These are phyloP conservation scores for Glebionis coronaria DNA, from an alignment of 129 eudicot genomes.

Conservation along the genomic window DNA sequence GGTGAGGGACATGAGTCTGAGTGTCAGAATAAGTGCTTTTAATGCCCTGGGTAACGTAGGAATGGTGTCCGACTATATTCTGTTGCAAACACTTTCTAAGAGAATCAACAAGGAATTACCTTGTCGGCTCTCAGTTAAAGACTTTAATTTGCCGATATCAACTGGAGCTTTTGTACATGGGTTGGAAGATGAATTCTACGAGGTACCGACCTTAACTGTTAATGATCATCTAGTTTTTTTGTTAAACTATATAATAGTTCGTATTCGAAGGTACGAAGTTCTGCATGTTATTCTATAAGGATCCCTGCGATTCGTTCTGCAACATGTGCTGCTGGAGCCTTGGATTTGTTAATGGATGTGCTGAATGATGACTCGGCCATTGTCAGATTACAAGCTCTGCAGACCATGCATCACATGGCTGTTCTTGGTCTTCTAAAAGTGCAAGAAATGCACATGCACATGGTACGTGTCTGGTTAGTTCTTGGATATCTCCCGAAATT, in stretches of 20 bases:
- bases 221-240: not conserved
- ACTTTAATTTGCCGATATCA: slow-evolving; percentile 41
- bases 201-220: slow-evolving; percentile 37
- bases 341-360: slow-evolving; percentile 61
- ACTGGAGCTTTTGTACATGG: slow-evolving; percentile 84
- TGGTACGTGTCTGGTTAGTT: slow-evolving; percentile 49
- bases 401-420: slow-evolving; percentile 69
- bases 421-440: slow-evolving; percentile 46
- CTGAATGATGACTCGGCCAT: slow-evolving; percentile 69
- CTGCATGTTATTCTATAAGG: slow-evolving; percentile 72
- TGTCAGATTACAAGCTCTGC: slow-evolving; percentile 68
- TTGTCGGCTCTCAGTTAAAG: slow-evolving; percentile 40
- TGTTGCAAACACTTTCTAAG: slow-evolving; percentile 68
- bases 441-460: slow-evolving; percentile 63
- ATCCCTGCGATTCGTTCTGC: slow-evolving; percentile 48
- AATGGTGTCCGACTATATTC: slow-evolving; percentile 53
- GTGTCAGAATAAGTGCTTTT: slow-evolving; percentile 66
- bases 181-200: slow-evolving; percentile 79
- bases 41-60: slow-evolving; percentile 55
- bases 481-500: slow-evolving; percentile 9
- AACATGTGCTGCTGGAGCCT: slow-evolving; percentile 52
- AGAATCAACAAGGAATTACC: slow-evolving; percentile 40
- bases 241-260: slow-evolving; percentile 10
- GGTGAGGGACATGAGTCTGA: slow-evolving; percentile 83
- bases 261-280: slow-evolving; percentile 64